These are phyloP conservation scores for Colletotrichum spinosum DNA, from an alignment of 2,329 filamentous ascomycete genomes.

Conservation along the genomic window DNA sequence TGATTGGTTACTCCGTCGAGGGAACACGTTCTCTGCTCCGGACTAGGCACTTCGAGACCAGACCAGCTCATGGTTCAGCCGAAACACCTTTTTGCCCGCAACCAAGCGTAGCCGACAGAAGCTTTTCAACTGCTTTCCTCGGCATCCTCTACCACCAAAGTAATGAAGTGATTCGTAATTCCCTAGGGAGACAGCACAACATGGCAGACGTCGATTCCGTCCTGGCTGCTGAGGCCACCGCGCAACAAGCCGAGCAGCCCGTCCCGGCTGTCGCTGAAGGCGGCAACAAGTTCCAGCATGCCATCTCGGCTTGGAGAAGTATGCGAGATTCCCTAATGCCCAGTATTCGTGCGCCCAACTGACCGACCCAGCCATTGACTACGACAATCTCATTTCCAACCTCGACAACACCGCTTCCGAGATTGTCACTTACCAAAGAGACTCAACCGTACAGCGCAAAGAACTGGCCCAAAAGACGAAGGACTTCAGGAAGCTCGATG, in stretches of 20 bases:
- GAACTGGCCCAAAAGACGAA: constrained; percentile 99
- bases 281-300: constrained; percentile 95
- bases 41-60: no score
- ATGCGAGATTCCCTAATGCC: constrained; percentile 39
- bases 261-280: constrained; percentile 55
- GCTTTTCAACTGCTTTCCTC: constrained; percentile 16
- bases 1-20: constrained; percentile 23
- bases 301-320: constrained; percentile 97
- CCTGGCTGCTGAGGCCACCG: constrained; percentile 34
- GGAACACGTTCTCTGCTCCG: constrained; percentile 36
- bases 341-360: constrained; percentile 28
- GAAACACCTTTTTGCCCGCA: constrained; percentile 22
- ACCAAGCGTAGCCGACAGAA: constrained; percentile 1
- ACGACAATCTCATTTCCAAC: constrained; percentile 83
- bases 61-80: constrained; percentile 28
- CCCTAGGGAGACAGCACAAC: constrained; percentile 14
- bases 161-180: constrained; percentile 27
- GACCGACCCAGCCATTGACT: constrained; percentile 78
- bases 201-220: constrained; percentile 41
- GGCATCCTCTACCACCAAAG: background rate
- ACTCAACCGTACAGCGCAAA: constrained; percentile 95
- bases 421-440: constrained; percentile 91
- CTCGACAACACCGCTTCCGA: constrained; percentile 96
- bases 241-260: constrained; percentile 18
- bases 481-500: constrained; percentile 94